Conservation (phyloP, 140 eudicot genomes). For the Flaveria floridana region DNA sequence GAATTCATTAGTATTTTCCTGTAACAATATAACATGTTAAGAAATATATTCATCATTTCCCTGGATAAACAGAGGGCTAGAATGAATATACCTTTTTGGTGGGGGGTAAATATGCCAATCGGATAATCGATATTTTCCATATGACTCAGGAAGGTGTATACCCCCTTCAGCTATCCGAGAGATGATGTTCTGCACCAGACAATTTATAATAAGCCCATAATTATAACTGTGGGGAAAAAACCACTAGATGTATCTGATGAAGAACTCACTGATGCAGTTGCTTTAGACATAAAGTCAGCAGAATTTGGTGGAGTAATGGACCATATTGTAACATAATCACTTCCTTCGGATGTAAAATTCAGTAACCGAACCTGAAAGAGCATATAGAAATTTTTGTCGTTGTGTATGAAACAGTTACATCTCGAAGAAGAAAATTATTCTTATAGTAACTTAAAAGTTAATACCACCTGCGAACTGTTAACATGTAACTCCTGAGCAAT, state of each 20-base stretch:
- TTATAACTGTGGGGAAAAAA: neutral
- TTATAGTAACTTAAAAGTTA: constrained; percentile 18
- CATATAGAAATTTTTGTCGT: neutral
- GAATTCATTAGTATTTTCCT: neutral
- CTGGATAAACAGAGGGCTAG: neutral
- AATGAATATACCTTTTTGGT: constrained; percentile 44
- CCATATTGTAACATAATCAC: constrained; percentile 60
- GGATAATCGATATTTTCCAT: constrained; percentile 60
- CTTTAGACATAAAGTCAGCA: constrained; percentile 47
- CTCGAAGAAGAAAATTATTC: neutral
- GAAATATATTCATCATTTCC: neutral
- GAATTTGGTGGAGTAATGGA: constrained; percentile 64
- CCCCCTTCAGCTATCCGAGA: constrained; percentile 60
- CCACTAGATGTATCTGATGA: constrained; percentile 1
- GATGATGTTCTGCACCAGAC: constrained; percentile 49
- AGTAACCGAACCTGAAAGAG: constrained; percentile 64
- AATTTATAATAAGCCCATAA: constrained; percentile 11
- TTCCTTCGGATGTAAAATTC: constrained; percentile 52
- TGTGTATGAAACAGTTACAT: constrained; percentile 5
- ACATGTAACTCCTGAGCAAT: constrained; percentile 64
- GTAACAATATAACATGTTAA: neutral
- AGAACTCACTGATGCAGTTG: constrained; percentile 56
- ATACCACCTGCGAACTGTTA: constrained; percentile 71
- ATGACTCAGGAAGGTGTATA: constrained; percentile 71
- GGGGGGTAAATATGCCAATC: constrained; percentile 65